phyloP scores from a whole-genome alignment of 352 stramenopile species.

The Poterioochromonas sp. region DNA sequence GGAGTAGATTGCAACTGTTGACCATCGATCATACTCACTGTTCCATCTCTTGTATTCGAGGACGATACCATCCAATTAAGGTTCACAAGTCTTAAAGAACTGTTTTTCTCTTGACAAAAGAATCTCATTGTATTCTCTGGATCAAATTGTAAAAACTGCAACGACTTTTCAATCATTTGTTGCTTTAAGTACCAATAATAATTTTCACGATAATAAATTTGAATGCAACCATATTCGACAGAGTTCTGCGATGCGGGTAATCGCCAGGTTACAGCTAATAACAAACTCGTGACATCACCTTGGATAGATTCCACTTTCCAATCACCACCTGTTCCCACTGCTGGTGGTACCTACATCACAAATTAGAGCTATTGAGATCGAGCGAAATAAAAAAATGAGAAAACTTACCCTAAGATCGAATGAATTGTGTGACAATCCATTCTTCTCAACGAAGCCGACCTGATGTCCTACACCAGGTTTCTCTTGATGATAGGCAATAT shows the following conservation, averaged over 20 bases:
- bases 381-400: neutral
- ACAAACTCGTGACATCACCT: neutral
- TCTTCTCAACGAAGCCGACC: neutral
- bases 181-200: constrained; percentile 19
- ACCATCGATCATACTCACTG: neutral
- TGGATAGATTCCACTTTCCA: neutral
- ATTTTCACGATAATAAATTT: constrained; percentile 24
- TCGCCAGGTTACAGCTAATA: neutral
- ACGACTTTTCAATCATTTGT: neutral
- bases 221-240: neutral
- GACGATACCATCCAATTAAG: neutral
- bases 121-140: neutral
- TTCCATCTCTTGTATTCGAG: neutral
- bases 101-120: neutral
- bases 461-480: neutral
- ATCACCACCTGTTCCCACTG: neutral
- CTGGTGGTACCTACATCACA: neutral
- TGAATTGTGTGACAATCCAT: constrained; percentile 1
- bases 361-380: neutral
- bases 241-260: too few species aligned
- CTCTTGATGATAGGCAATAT: neutral
- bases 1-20: neutral
- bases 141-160: neutral
- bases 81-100: neutral
- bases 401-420: constrained; percentile 8